Base-by-base conservation (phyloP, 2,329 filamentous ascomycete genomes). In the Elsinoe batatas region DNA sequence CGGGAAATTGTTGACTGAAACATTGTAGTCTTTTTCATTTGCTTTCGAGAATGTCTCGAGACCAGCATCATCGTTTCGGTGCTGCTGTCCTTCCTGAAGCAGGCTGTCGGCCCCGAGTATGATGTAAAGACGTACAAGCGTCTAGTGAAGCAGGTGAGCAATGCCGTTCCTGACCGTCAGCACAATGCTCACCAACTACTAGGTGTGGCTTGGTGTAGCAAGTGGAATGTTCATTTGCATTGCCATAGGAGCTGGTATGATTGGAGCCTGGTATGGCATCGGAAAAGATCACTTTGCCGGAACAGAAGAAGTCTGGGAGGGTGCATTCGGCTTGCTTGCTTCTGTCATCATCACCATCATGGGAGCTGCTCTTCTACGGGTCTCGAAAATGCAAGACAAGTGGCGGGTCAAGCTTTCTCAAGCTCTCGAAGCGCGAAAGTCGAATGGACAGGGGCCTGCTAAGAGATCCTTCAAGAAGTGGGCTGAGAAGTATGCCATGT, bases 31-130 rank as follows among this genome's bases (percentile, higher is more conserved):
- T 95, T 95, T 74, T 91, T 95, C 74, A 87, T 95, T 68, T 84
- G 88, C 72, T 93, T 95, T 68, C 83, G 90, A 66, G 90, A 95
- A 73, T 82, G 83, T 40, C 75, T 95, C 47, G 89, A 95, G 74
- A 87, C 85, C 0, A 84, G 80, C 64, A 89, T 95, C 65, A 87
- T 95, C 63, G 82, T 94, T 60, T 91, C 89, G 0, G 85, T 95
- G n/a, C 76, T 95, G 33, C 79, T 95, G 38, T 82, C 88, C 18
- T 94, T 93, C 68, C 74, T 94, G 57, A 93, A 91, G 69, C 87
- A 93, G 68, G 87, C 85, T 2, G 78, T 94, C 36, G 81, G 81
- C 0, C 80, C 83, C 8, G 76, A 82, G 56, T 71, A 77, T 58
- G 83, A 90, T 72, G 71, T 71, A 4, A 66, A 63, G 1, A 72